Evolutionary conservation across 139 green algal genomes (phyloP).

Genomic region (Diplosphaera chodatii): DNA sequence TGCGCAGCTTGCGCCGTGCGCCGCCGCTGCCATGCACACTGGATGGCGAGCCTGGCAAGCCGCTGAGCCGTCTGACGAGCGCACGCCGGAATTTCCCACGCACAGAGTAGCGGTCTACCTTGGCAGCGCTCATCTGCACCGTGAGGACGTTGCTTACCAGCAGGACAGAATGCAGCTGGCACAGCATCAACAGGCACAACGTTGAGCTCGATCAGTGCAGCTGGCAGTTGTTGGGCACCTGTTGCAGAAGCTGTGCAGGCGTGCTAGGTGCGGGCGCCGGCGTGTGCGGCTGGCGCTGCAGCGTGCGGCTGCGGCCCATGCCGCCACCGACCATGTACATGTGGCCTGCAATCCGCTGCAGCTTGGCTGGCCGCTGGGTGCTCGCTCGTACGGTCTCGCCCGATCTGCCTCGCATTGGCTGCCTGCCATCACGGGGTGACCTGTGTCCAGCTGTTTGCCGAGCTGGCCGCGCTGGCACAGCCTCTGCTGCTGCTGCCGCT

Average conservation of each 20-base stretch:
- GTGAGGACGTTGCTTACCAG: no score
- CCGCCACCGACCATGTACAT: constrained; percentile 9
- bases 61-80: not conserved
- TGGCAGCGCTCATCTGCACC: not conserved
- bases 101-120: not conserved
- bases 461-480: no score
- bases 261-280: not conserved
- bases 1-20: not conserved
- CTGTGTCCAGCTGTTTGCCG: no score
- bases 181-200: no score
- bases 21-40: not conserved
- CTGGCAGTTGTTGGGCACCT: not conserved
- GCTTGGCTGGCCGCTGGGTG: constrained; percentile 2
- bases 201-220: no score
- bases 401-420: not conserved
- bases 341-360: constrained; percentile 2
- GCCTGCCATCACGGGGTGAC: no score
- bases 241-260: not conserved
- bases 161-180: no score
- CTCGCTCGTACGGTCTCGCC: no score
- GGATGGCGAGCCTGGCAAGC: no score
- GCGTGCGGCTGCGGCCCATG: not conserved
- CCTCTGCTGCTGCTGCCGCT: no score
- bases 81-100: not conserved
- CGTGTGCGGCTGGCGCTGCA: not conserved